phyloP scores from a whole-genome alignment of 371 early-diverging fungal species.

The Enterospora canceri region DNA sequence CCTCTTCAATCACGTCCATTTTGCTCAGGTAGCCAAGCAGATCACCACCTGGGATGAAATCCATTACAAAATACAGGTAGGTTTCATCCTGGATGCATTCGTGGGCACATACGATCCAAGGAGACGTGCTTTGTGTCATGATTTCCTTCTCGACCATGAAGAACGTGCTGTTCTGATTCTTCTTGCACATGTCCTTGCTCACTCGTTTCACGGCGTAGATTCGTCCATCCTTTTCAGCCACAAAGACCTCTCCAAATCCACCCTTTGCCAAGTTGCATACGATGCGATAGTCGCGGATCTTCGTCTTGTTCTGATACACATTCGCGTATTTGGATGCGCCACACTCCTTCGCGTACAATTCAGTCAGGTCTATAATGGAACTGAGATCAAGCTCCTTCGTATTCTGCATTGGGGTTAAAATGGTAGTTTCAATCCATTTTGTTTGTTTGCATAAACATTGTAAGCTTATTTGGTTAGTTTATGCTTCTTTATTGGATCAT shows the following conservation, averaged over 20 bases:
- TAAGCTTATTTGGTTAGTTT: not conserved
- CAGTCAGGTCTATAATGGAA: constrained; percentile 16
- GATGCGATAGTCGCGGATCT: constrained; percentile 64
- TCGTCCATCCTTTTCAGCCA: constrained; percentile 59
- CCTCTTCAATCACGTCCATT: constrained; percentile 58
- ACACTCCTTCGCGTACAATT: not conserved
- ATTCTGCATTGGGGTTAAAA: constrained; percentile 1
- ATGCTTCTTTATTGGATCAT: no score
- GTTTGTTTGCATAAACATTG: not conserved
- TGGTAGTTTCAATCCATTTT: no score
- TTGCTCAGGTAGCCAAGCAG: constrained; percentile 62
- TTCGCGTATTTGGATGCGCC: not conserved
- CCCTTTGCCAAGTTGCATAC: constrained; percentile 73
- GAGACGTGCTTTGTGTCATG: constrained; percentile 40
- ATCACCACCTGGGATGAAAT: constrained; percentile 76
- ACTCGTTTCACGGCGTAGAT: constrained; percentile 86
- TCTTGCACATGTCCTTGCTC: constrained; percentile 68
- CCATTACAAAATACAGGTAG: constrained; percentile 63
- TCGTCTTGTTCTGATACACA: constrained; percentile 29
- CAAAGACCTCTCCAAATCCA: constrained; percentile 68
- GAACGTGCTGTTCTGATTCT: constrained; percentile 57
- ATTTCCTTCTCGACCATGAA: constrained; percentile 58
- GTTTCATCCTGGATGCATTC: constrained; percentile 63
- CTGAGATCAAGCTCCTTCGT: constrained; percentile 18
- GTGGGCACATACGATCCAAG: constrained; percentile 58